A percentile compares a stretch with the other conserved stretches of the same genome.
phyloP scores from a whole-genome alignment of 2,329 filamentous ascomycete genomes.

The Arachnomyces sp. region DNA sequence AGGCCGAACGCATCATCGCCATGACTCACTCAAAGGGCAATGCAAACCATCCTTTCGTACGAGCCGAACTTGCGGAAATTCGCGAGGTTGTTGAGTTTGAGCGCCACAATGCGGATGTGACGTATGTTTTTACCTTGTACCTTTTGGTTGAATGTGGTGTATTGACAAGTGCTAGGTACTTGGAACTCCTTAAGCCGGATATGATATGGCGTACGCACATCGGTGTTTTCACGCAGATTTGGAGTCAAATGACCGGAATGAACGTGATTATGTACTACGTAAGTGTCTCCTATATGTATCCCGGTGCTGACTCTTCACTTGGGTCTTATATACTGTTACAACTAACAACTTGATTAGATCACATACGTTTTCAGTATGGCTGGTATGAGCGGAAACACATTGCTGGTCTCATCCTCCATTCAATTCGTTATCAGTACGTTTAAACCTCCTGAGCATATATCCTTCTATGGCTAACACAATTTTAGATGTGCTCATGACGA shows the following conservation, averaged over 20 bases:
- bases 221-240: slow-evolving; percentile 47
- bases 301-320: background rate
- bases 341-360: slow-evolving; percentile 11
- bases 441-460: background rate
- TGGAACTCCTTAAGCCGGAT: too few species aligned
- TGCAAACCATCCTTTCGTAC: slow-evolving; percentile 44
- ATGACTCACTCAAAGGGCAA: slow-evolving; percentile 51
- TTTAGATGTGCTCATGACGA: slow-evolving; percentile 44
- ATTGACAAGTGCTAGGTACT: too few species aligned
- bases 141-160: slow-evolving; percentile 43
- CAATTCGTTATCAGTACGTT: slow-evolving; percentile 42
- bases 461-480: background rate
- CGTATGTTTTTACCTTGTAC: slow-evolving; percentile 34
- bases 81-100: slow-evolving; percentile 28
- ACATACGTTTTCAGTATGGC: slow-evolving; percentile 7
- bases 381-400: slow-evolving; percentile 26
- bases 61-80: slow-evolving; percentile 42
- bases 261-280: slow-evolving; percentile 55
- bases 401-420: slow-evolving; percentile 47
- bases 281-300: slow-evolving; percentile 40
- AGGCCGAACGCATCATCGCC: slow-evolving; percentile 37
- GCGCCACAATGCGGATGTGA: slow-evolving; percentile 20
- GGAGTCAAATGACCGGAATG: slow-evolving; percentile 50
- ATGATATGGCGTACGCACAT: slow-evolving; percentile 37
- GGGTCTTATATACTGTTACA: background rate